These are phyloP conservation scores for Zoysia japonica DNA, from an alignment of 176 grass and related monocot genomes.

Conservation along the genomic window DNA sequence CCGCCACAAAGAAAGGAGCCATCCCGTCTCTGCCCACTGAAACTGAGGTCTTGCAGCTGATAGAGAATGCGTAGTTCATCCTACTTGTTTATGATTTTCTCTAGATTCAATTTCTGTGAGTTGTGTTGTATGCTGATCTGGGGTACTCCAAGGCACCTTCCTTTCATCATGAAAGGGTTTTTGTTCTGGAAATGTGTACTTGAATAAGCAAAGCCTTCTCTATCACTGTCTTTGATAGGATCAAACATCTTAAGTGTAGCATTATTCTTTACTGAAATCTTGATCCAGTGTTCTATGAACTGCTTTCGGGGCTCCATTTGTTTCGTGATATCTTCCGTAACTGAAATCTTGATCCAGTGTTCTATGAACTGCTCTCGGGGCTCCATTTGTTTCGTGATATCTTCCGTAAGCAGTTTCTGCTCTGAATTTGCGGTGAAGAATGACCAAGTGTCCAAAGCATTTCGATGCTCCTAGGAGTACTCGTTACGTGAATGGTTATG, in stretches of 20 bases:
- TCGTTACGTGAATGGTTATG: background rate
- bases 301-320: background rate
- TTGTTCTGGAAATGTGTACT: conserved; percentile 42
- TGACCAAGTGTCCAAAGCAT: background rate
- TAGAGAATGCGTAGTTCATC: conserved; percentile 52
- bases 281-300: background rate
- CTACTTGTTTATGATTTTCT: conserved; percentile 4
- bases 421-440: background rate
- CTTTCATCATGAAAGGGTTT: conserved; percentile 38
- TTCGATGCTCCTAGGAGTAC: background rate
- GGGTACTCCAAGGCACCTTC: conserved; percentile 28
- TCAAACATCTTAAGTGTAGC: conserved; percentile 40
- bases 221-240: conserved; percentile 14
- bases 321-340: background rate
- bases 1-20: conserved; percentile 83
- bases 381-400: background rate
- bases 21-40: conserved; percentile 75
- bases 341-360: background rate
- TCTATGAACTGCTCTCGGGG: background rate
- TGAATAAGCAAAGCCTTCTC: conserved; percentile 51
- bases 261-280: background rate
- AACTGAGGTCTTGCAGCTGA: conserved; percentile 55
- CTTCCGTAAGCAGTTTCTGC: background rate
- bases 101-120: conserved; percentile 34
- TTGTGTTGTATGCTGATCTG: conserved; percentile 57